A percentile compares a stretch with the other conserved stretches of the same genome.
Evolutionary conservation across 192 early-diverging fungal genomes (phyloP).

Genomic region (Podila verticillata): DNA sequence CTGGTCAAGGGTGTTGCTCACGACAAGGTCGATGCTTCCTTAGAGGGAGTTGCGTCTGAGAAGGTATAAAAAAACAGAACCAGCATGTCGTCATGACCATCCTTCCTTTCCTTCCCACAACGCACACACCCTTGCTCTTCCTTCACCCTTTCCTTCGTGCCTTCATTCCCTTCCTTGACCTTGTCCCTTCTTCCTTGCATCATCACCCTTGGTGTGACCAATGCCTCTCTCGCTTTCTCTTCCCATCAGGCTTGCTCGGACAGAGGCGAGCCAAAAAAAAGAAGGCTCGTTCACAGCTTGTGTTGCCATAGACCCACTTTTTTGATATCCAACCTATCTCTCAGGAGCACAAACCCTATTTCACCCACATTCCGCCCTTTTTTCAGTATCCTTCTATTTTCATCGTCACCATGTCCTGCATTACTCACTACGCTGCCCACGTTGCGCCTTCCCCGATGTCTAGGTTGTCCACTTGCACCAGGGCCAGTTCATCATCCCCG

Average conservation of each 20-base stretch:
- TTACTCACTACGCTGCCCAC: not conserved
- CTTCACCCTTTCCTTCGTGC: not conserved
- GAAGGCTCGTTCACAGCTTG: too few species aligned
- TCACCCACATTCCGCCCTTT: constrained; percentile 23
- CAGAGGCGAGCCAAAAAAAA: not conserved
- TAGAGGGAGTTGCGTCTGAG: constrained; percentile 30
- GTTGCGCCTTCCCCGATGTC: not conserved
- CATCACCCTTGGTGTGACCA: not conserved
- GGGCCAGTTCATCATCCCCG: constrained; percentile 87
- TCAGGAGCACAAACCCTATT: constrained; percentile 34
- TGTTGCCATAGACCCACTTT: not conserved
- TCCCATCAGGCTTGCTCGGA: not conserved
- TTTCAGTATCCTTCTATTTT: not conserved
- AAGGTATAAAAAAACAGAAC: constrained; percentile 23
- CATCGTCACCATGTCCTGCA: not conserved
- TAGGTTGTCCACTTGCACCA: constrained; percentile 42
- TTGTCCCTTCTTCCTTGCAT: not conserved
- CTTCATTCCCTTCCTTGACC: not conserved
- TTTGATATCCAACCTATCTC: not conserved
- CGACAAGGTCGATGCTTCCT: constrained; percentile 38
- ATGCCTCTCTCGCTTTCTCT: too few species aligned
- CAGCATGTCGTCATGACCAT: not conserved
- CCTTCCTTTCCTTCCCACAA: not conserved
- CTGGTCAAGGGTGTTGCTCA: constrained; percentile 57
- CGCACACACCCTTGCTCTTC: not conserved